Percentiles rank a stretch among this genome's conserved stretches.
These are phyloP conservation scores for Aphanomyces astaci DNA, from an alignment of 352 stramenopile genomes.

Conservation along the genomic window DNA sequence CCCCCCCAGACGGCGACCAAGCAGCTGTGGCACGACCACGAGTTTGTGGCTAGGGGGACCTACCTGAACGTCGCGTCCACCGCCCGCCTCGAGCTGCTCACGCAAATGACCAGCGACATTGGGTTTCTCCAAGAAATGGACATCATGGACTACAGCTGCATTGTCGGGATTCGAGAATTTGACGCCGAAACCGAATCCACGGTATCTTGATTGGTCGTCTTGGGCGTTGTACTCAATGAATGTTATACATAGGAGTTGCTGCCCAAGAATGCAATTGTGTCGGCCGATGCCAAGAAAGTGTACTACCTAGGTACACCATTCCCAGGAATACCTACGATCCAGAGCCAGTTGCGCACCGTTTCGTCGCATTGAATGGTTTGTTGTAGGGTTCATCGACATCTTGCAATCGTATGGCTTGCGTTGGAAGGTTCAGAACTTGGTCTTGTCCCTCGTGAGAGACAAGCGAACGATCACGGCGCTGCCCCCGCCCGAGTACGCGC, in stretches of 20 bases:
- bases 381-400: slow-evolving; percentile 61
- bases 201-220: slow-evolving; percentile 36
- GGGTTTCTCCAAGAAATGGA: slow-evolving; percentile 77
- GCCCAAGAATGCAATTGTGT: slow-evolving; percentile 62
- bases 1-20: slow-evolving; percentile 32
- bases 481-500: slow-evolving; percentile 70
- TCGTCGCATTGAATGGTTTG: background rate
- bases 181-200: slow-evolving; percentile 36
- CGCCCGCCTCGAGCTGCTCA: slow-evolving; percentile 61
- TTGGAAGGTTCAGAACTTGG: slow-evolving; percentile 77
- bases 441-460: slow-evolving; percentile 61
- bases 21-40: slow-evolving; percentile 63
- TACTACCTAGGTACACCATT: slow-evolving; percentile 56
- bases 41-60: slow-evolving; percentile 62
- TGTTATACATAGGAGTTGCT: slow-evolving; percentile 8
- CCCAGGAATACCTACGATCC: background rate
- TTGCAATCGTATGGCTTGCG: slow-evolving; percentile 79
- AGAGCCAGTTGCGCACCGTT: background rate
- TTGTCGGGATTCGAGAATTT: slow-evolving; percentile 67
- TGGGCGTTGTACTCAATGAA: slow-evolving; percentile 30
- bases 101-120: slow-evolving; percentile 75
- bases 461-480: slow-evolving; percentile 72
- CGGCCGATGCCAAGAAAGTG: slow-evolving; percentile 50
- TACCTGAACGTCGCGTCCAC: slow-evolving; percentile 62
- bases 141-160: slow-evolving; percentile 85